Conservation (phyloP, 139 green algal genomes). For the Chlamydomonas applanata region DNA sequence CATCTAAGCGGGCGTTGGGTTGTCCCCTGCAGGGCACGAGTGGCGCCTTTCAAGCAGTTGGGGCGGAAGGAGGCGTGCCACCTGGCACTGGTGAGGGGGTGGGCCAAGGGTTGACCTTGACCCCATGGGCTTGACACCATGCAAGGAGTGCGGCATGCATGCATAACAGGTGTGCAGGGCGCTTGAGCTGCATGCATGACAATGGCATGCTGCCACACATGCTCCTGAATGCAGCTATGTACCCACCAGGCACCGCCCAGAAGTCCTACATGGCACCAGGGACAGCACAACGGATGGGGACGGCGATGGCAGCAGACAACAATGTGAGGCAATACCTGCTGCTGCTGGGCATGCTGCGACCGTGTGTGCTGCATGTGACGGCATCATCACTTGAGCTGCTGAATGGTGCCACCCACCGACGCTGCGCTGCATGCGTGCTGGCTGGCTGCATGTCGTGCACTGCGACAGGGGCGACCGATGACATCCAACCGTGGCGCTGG, state of each 20-base stretch:
- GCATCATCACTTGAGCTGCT: no score
- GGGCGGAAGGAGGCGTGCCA: conserved; percentile 7
- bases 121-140: no score
- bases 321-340: background rate
- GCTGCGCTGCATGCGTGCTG: no score
- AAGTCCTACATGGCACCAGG: conserved; percentile 41
- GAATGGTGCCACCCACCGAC: no score
- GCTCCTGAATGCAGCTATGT: conserved; percentile 28
- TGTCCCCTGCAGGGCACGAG: background rate
- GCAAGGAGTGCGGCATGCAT: no score
- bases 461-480: conserved; percentile 61
- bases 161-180: conserved; percentile 18
- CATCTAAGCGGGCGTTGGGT: no score
- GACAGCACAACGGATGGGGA: conserved; percentile 22
- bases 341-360: background rate
- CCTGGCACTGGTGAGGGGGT: background rate
- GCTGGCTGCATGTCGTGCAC: no score
- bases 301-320: conserved; percentile 21
- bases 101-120: no score
- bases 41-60: conserved; percentile 34
- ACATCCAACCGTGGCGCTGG: conserved; percentile 71
- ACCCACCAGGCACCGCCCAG: conserved; percentile 41
- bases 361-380: no score
- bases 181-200: conserved; percentile 5
- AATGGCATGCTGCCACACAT: background rate